A percentile compares a stretch with the other conserved stretches of the same genome.
Conservation (phyloP, 108 stramenopile species). For the Fistulifera pelliculosa region DNA sequence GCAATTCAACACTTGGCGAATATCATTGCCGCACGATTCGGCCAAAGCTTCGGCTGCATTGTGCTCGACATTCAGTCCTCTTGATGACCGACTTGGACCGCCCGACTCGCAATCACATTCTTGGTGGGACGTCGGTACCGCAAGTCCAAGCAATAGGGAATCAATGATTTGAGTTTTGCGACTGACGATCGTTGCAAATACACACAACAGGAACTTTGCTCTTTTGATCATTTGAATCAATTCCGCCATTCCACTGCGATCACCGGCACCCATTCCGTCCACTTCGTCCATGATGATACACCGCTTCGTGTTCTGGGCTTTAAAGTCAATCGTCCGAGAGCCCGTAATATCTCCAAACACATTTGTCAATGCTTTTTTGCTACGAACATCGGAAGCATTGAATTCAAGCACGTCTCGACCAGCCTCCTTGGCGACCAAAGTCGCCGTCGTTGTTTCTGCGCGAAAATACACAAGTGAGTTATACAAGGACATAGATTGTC, state of each 20-base stretch:
- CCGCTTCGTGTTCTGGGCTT: constrained; percentile 29
- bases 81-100: constrained; percentile 62
- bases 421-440: constrained; percentile 67
- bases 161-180: constrained; percentile 71
- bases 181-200: constrained; percentile 97
- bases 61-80: constrained; percentile 78
- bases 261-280: constrained; percentile 97
- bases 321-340: constrained; percentile 50
- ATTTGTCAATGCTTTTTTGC: constrained; percentile 66
- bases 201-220: constrained; percentile 94
- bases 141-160: constrained; percentile 93
- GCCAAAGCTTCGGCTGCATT: constrained; percentile 94
- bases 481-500: not conserved
- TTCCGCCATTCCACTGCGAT: constrained; percentile 89
- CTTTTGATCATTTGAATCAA: constrained; percentile 94
- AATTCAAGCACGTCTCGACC: constrained; percentile 91
- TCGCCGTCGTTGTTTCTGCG: constrained; percentile 84
- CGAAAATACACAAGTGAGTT: not conserved
- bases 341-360: constrained; percentile 75
- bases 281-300: constrained; percentile 99
- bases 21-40: constrained; percentile 93
- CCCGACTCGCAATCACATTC: constrained; percentile 59
- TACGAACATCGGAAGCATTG: constrained; percentile 94
- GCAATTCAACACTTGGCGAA: constrained; percentile 90
- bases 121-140: constrained; percentile 78